These are phyloP conservation scores for Terfezia claveryi DNA, from an alignment of 495 filamentous ascomycete species.

Conservation along the genomic window DNA sequence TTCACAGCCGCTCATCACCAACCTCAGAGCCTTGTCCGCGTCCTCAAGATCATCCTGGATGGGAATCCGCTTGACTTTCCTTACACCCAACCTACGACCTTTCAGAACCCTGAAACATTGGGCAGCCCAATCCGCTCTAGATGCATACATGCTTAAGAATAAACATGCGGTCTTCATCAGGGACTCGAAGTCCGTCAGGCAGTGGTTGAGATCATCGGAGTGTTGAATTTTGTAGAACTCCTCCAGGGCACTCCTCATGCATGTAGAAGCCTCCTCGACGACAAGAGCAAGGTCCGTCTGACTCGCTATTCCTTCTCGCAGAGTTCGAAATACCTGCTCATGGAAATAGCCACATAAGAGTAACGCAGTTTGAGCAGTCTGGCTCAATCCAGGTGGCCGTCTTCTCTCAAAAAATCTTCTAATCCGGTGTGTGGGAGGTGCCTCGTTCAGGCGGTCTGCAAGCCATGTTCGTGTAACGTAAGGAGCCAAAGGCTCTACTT, in stretches of 20 bases:
- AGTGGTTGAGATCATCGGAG: neutral
- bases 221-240: neutral
- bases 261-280: neutral
- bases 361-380: neutral
- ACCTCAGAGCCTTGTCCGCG: neutral
- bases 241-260: neutral
- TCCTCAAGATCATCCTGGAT: neutral
- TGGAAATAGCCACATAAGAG: neutral
- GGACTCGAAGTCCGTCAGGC: neutral
- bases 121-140: neutral
- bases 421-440: neutral
- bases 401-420: neutral
- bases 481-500: neutral
- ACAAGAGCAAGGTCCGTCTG: neutral
- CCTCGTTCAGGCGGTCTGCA: neutral
- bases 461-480: neutral
- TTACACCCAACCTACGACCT: neutral
- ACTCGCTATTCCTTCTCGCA: neutral
- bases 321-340: neutral
- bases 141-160: neutral
- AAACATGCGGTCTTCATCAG: neutral
- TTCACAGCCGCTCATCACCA: neutral
- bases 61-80: neutral
- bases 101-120: neutral
- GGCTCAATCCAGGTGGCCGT: neutral